Conservation (phyloP, 352 stramenopile species). For the Heterotrichella gracilis region DNA sequence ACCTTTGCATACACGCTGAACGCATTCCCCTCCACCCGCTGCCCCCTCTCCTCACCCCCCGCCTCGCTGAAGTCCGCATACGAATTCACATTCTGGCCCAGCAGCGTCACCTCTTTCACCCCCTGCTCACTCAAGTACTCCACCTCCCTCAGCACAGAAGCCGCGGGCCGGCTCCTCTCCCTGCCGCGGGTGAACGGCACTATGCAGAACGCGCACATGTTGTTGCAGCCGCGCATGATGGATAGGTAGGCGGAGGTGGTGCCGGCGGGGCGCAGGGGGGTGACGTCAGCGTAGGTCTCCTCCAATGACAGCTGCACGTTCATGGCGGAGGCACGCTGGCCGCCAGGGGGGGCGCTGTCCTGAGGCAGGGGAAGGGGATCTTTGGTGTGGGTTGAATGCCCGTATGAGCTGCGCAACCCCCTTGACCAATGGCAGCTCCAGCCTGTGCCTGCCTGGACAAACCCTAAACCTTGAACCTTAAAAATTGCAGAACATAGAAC, state of each 20-base stretch:
- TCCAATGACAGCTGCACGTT: slow-evolving; percentile 78
- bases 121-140: slow-evolving; percentile 46
- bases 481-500: too few relatives aligned
- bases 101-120: slow-evolving; percentile 79
- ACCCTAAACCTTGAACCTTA: too few relatives aligned
- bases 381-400: too few relatives aligned
- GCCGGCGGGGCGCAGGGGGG: slow-evolving; percentile 46
- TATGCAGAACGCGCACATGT: slow-evolving; percentile 98
- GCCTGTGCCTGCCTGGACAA: too few relatives aligned
- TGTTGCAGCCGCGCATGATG: slow-evolving; percentile 97
- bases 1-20: too few relatives aligned
- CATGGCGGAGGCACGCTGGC: slow-evolving; percentile 37
- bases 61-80: too few relatives aligned
- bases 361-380: too few relatives aligned
- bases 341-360: too few relatives aligned
- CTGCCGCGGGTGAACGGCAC: slow-evolving; percentile 88
- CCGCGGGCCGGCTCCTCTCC: slow-evolving; percentile 50
- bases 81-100: slow-evolving; percentile 99
- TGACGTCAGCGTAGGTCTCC: slow-evolving; percentile 92
- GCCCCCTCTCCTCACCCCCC: too few relatives aligned
- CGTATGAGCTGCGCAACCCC: too few relatives aligned
- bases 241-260: slow-evolving; percentile 60
- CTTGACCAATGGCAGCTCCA: too few relatives aligned
- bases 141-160: slow-evolving; percentile 64
- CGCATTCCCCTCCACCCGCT: too few relatives aligned